Conservation (phyloP, 257 asterid genomes). For the Przewalskia tangutica region DNA sequence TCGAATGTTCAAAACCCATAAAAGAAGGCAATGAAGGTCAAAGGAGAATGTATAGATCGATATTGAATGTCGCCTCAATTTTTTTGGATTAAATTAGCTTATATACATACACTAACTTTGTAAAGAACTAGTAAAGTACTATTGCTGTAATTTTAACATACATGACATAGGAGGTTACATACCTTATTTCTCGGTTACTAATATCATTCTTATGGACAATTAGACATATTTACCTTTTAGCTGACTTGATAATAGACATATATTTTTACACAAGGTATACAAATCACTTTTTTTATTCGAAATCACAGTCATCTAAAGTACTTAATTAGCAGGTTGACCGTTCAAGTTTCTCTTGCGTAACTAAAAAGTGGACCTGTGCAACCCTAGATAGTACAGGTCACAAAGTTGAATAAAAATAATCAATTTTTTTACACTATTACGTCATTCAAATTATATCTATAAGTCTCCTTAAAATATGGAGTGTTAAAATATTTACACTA, state of each 20-base stretch:
- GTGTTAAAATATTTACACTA: no score
- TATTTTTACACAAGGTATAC: background rate
- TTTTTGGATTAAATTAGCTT: background rate
- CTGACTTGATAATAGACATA: no score
- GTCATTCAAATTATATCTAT: no score
- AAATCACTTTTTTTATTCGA: background rate
- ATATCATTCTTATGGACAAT: no score
- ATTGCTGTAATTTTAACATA: background rate
- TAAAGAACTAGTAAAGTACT: background rate
- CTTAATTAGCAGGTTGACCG: background rate
- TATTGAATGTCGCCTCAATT: background rate
- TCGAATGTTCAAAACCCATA: background rate
- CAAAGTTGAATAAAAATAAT: no score
- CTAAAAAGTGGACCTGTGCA: background rate
- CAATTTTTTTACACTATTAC: no score
- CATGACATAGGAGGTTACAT: no score
- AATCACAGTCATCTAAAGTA: background rate
- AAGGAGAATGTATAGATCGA: background rate
- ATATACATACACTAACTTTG: no score
- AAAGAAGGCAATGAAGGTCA: background rate
- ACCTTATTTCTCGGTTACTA: no score
- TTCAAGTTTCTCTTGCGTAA: background rate
- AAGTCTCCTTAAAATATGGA: no score
- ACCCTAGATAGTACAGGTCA: background rate
- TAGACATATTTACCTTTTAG: no score